Percentiles rank a stretch among this genome's conserved stretches.
Conservation (phyloP, 75 land plant genomes). For the Azolla pinnata region DNA sequence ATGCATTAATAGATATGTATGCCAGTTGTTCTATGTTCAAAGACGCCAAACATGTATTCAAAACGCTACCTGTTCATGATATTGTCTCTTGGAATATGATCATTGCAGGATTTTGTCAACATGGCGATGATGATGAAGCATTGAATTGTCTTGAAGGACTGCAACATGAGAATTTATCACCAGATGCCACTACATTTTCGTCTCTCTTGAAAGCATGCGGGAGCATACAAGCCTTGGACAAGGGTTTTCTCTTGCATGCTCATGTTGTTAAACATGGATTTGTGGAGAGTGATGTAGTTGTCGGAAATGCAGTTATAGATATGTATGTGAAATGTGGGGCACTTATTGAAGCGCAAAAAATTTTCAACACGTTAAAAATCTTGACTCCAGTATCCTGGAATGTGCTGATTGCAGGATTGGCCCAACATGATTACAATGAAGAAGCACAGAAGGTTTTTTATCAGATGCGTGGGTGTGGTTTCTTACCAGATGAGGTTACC, state of each 20-base stretch:
- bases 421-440: conserved; percentile 13
- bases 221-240: neutral
- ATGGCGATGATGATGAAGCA: neutral
- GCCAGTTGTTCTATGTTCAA: neutral
- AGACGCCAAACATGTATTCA: neutral
- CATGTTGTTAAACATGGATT: neutral
- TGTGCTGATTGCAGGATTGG: conserved; percentile 24
- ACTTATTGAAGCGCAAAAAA: conserved; percentile 18
- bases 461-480: neutral
- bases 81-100: conserved; percentile 6
- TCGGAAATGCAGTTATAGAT: conserved; percentile 13
- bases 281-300: neutral
- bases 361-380: conserved; percentile 20
- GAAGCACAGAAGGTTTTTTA: conserved; percentile 11
- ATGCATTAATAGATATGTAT: conserved; percentile 6
- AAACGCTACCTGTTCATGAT: neutral
- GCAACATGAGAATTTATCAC: neutral
- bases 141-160: neutral
- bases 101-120: conserved; percentile 2
- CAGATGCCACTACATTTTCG: neutral
- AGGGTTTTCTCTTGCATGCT: conserved; percentile 3
- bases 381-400: conserved; percentile 26
- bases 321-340: conserved; percentile 18
- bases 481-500: conserved; percentile 17
- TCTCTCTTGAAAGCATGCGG: conserved; percentile 6